These are phyloP conservation scores for Vigna hirtella DNA, from an alignment of 306 rosid species.

Conservation along the genomic window DNA sequence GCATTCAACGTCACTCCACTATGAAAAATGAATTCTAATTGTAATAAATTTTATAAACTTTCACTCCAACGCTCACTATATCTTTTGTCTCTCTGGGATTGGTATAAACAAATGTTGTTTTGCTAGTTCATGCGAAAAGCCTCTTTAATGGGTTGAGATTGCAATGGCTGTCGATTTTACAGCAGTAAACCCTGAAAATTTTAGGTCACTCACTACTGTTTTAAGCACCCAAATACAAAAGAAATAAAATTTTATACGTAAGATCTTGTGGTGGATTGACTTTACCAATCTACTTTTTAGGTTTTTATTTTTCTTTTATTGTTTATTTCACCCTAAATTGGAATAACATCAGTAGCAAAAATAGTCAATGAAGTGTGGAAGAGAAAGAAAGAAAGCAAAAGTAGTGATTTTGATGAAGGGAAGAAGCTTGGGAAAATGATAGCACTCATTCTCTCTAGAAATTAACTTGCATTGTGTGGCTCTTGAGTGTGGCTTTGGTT, in stretches of 20 bases:
- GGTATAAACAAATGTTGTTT: constrained; percentile 12
- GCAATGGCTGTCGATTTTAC: constrained; percentile 31
- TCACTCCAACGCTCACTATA: neutral
- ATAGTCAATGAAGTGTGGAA: constrained; percentile 6
- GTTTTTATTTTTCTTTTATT: too few species aligned
- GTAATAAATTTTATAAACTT: neutral
- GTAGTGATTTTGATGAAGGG: constrained; percentile 59
- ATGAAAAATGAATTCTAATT: too few species aligned
- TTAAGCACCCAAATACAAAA: neutral
- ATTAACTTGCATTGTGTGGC: constrained; percentile 43
- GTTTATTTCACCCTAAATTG: neutral
- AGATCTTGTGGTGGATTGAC: constrained; percentile 28
- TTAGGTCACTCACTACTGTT: constrained; percentile 18
- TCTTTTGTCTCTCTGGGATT: constrained; percentile 9
- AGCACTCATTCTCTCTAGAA: constrained; percentile 46
- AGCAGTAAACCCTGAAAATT: constrained; percentile 28
- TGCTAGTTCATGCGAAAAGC: neutral
- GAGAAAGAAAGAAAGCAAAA: constrained; percentile 18
- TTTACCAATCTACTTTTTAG: constrained; percentile 23
- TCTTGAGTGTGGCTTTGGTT: constrained; percentile 50
- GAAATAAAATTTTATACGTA: neutral
- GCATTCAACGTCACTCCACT: accelerated
- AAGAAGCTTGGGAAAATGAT: constrained; percentile 35
- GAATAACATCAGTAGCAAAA: constrained; percentile 22
- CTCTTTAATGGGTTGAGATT: neutral